phyloP scores from a whole-genome alignment of 768 basidiomycete genomes.

The Lentinula sp. region DNA sequence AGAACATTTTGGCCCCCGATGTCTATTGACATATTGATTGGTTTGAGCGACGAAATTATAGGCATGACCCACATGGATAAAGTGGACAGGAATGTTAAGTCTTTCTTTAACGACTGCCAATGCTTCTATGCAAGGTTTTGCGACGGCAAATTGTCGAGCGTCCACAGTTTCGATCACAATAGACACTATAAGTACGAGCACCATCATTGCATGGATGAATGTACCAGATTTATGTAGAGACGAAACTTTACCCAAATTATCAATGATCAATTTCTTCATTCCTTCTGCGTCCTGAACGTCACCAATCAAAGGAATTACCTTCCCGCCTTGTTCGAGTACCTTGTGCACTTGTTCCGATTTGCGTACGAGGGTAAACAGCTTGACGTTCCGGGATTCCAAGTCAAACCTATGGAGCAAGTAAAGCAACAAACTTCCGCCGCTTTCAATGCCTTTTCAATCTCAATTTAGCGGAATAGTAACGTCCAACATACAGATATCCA shows the following conservation, averaged over 20 bases:
- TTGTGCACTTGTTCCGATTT: constrained; percentile 5
- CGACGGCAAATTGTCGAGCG: constrained; percentile 6
- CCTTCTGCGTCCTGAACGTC: constrained; percentile 1
- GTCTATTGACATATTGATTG: background rate
- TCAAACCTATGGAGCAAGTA: constrained; percentile 3
- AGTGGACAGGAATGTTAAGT: constrained; percentile 7
- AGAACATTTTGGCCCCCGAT: constrained; percentile 9
- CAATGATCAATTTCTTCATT: constrained; percentile 3
- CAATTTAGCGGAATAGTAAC: background rate
- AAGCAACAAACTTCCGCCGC: background rate
- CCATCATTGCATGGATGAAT: background rate
- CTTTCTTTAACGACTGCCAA: constrained; percentile 4
- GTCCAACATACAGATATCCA: constrained; percentile 5
- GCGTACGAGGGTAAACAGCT: constrained; percentile 7
- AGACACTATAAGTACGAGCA: background rate
- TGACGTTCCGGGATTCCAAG: background rate
- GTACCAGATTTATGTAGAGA: background rate
- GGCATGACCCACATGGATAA: constrained; percentile 5
- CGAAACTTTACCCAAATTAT: background rate
- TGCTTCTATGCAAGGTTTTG: constrained; percentile 7
- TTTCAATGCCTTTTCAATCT: background rate
- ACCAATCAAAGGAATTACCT: background rate
- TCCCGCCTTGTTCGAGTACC: constrained; percentile 1
- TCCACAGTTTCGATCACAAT: constrained; percentile 7
- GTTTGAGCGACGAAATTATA: background rate